Conservation (phyloP, 2,329 filamentous ascomycete species). For the Nemania sp. region DNA sequence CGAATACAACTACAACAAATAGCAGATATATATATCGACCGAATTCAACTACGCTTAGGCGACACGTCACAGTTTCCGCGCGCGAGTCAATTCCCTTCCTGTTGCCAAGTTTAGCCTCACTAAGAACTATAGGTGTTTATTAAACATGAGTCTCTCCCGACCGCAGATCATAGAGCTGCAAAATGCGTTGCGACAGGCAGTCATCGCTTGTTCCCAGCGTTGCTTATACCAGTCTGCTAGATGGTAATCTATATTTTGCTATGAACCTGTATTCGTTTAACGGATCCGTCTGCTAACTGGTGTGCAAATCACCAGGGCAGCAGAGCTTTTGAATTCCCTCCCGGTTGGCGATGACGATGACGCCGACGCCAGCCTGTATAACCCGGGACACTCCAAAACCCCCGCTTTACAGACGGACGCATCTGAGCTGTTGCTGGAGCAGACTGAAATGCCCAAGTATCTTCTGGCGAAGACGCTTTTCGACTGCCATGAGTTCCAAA, state of each 20-base stretch:
- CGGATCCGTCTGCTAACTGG: background rate
- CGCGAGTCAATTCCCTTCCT: background rate
- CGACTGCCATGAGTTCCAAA: slow-evolving; percentile 25
- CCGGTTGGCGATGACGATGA: background rate
- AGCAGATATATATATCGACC: too few relatives aligned
- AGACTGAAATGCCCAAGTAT: slow-evolving; percentile 17
- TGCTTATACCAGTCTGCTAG: slow-evolving; percentile 22
- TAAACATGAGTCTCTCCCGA: slow-evolving; percentile 10
- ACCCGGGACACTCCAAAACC: background rate
- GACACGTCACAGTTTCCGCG: background rate
- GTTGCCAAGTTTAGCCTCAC: background rate
- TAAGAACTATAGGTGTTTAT: background rate
- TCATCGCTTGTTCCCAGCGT: slow-evolving; percentile 17
- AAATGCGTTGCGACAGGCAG: background rate
- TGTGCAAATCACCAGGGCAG: background rate
- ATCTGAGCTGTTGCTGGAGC: slow-evolving; percentile 1
- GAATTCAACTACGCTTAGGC: too few relatives aligned
- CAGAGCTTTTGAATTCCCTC: slow-evolving; percentile 10
- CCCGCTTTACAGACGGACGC: background rate
- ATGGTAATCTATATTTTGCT: slow-evolving; percentile 8
- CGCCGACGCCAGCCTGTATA: background rate
- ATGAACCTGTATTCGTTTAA: background rate
- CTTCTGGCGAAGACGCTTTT: slow-evolving; percentile 22
- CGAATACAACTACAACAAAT: background rate
- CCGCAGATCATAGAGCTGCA: slow-evolving; percentile 8